A percentile compares a stretch with the other conserved stretches of the same genome.
Conservation (phyloP, 805 yeast genomes). For the Saccharomycopsis fermentans region DNA sequence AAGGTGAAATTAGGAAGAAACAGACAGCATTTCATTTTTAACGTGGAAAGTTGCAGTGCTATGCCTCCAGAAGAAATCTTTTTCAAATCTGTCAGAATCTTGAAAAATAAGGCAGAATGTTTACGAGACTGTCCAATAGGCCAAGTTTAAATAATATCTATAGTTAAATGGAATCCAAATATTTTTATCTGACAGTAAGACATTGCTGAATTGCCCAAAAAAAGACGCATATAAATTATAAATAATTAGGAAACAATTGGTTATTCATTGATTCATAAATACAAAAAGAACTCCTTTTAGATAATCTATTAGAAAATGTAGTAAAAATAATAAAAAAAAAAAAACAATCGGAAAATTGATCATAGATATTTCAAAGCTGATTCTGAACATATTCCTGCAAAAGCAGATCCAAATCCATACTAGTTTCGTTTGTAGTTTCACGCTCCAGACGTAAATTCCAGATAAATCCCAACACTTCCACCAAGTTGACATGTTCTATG, state of each 20-base stretch:
- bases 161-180: neutral
- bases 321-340: neutral
- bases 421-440: constrained; percentile 1
- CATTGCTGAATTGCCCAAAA: no score
- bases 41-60: constrained; percentile 92
- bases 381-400: neutral
- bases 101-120: constrained; percentile 77
- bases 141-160: constrained; percentile 28
- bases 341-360: neutral
- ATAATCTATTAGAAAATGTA: neutral
- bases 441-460: neutral
- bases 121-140: constrained; percentile 71
- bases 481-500: neutral
- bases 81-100: constrained; percentile 76
- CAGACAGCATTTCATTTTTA: constrained; percentile 88
- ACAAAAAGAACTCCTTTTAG: neutral
- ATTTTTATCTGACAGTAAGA: neutral
- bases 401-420: neutral
- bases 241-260: neutral
- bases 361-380: neutral
- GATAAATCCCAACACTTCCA: neutral
- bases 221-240: neutral
- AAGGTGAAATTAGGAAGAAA: constrained; percentile 85
- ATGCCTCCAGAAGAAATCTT: constrained; percentile 96
- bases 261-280: neutral